phyloP scores from a whole-genome alignment of 2,329 filamentous ascomycete species.

The Talaromyces albobiverticillius region DNA sequence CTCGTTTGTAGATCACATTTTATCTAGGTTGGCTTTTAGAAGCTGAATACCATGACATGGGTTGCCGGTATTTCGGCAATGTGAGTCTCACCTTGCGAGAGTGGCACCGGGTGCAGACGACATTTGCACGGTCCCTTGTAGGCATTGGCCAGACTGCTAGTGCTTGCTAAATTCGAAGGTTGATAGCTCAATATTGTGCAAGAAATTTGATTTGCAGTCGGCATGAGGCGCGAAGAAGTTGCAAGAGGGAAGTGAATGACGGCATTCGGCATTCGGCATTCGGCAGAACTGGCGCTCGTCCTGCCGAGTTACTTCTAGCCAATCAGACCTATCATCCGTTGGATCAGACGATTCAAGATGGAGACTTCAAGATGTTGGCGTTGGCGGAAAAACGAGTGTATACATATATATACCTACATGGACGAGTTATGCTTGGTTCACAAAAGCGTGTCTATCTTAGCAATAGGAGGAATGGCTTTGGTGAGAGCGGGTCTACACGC shows the following conservation, averaged over 20 bases:
- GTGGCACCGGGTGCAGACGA: slow-evolving; percentile 5
- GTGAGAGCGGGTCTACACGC: too few relatives aligned
- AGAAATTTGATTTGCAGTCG: not conserved
- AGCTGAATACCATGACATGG: not conserved
- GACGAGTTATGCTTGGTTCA: too few relatives aligned
- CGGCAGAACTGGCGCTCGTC: not conserved
- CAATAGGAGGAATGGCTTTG: too few relatives aligned
- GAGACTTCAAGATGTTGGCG: not conserved
- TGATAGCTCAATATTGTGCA: not conserved
- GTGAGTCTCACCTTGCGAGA: slow-evolving; percentile 3
- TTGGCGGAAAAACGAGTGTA: too few relatives aligned
- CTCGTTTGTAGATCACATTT: slow-evolving; percentile 11
- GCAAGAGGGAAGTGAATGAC: not conserved
- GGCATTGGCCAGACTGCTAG: not conserved
- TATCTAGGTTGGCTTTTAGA: not conserved
- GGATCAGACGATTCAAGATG: not conserved
- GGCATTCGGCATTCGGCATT: not conserved
- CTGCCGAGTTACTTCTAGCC: too few relatives aligned
- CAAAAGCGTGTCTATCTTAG: too few relatives aligned
- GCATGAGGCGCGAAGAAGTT: not conserved
- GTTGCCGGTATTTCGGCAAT: not conserved
- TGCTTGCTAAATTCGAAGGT: not conserved
- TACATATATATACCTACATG: too few relatives aligned
- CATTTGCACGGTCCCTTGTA: not conserved
- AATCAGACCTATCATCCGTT: not conserved